These are phyloP conservation scores for Pichia nakasei DNA, from an alignment of 805 yeast genomes.

Conservation along the genomic window DNA sequence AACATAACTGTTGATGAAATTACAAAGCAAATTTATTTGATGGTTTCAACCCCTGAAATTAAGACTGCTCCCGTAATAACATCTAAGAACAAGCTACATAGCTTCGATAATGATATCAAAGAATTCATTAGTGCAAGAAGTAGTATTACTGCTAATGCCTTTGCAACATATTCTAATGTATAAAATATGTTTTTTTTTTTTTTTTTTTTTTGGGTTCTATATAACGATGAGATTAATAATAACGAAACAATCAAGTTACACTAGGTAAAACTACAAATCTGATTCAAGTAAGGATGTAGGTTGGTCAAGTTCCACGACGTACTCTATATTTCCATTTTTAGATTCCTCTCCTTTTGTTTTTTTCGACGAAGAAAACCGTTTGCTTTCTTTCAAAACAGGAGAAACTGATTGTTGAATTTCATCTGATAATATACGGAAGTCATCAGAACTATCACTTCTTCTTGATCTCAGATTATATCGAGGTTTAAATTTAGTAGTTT, in stretches of 20 bases:
- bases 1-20: conserved; percentile 10
- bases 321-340: too few species aligned
- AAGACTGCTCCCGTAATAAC: conserved; percentile 10
- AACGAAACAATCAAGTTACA: too few species aligned
- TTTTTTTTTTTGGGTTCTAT: too few species aligned
- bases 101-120: background rate
- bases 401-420: background rate
- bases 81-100: background rate
- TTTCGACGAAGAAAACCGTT: too few species aligned
- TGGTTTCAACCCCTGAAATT: conserved; percentile 10
- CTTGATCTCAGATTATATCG: background rate
- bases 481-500: background rate
- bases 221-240: too few species aligned
- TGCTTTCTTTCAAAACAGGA: too few species aligned
- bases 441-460: background rate
- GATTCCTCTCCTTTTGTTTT: too few species aligned
- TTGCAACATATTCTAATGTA: conserved; percentile 2
- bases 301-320: too few species aligned
- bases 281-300: too few species aligned
- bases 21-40: conserved; percentile 6
- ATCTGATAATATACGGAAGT: background rate
- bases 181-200: background rate
- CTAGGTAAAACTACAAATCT: too few species aligned
- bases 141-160: conserved; percentile 12
- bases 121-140: conserved; percentile 7